Evolutionary conservation across 306 rosid species (phyloP), one percentile per base, ranked within the genome.

Genomic region (Fragaria ananassa): DNA sequence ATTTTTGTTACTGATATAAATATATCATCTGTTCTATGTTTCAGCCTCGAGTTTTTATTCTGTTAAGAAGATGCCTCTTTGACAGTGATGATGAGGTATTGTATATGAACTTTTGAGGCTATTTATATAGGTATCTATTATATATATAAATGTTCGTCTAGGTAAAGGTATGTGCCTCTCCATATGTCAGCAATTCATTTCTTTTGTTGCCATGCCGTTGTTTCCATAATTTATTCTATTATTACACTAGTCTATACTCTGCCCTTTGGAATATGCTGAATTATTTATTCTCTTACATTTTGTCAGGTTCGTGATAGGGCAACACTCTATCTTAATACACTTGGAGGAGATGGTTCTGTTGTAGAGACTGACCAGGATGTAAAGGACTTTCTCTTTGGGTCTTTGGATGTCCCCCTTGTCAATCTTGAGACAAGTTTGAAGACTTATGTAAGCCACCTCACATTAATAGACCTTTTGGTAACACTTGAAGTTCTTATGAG

Each of bases 291-390:
- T 74, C 81, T 50, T 79, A 69, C 79, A 27, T 61, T 62, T 75
- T 80, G 58, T 27, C 83, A 95, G 98, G 99, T 95, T 85, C 97
- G 99, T 74, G 99, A 95, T 82, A 88, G 97, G 86, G 99, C 99
- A 67, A 95, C 99, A 31, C 91, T 95, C 57, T 95, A 92, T 86
- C 85, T 95, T 50, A 88, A 81, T 79, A 86, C 97, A 31, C 92
- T 95, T 79, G 99, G 93, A 70, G 97, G 87, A 74, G 93, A 92
- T 86, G 91, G 88, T 70, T 67, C 83, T 46, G 89, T 82, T 85
- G 90, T 81, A 37, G 96, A 92, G 85, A 90, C 91, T 44, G 97
- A 92, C 51, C 81, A 82, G 78, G 90, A 88, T 77, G 87, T 81
- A 37, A 84, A 82, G 74, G 93, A 87, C 61, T 95, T 95, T 71